Evolutionary conservation across 2,329 filamentous ascomycete species (phyloP), one percentile per base, ranked within the genome.

Genomic region (Hymenoscyphus repandus): DNA sequence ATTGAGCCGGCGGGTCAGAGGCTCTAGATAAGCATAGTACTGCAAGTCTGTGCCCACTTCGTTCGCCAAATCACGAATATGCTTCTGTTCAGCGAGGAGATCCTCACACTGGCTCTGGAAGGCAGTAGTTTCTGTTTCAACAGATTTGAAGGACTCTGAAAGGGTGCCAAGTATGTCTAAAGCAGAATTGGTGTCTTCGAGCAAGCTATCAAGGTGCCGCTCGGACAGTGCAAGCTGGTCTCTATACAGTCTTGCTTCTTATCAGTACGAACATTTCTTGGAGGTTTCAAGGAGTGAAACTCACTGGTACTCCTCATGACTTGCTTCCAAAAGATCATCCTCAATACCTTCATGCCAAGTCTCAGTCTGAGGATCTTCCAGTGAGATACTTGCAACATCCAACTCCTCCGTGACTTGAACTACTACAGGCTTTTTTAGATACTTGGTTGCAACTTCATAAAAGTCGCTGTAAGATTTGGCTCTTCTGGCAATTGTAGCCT

Each of bases 61-160:
- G 58, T 95, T 82, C 2, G 90, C 90, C 38, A 99, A 77, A 58
- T 78, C 79, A 55, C 88, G 83, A 37, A 96, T 77, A 20, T 88
- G 82, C 61, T 79, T 82, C 70, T 97, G 90, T 62, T 96, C 91
- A 1, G 80, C 75, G 30, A 97, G 73, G 2, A 99, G 76, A 50
- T 89, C 87, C 65, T 96, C 90, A 69, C 93, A 99, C 69, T 95
- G 90, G 42, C 86, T 82, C 66, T 91, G 88, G 72, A 99, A 97
- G 12, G 87, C 85, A n/a, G 86, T 88, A 0, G 93, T 99, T 70
- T 97, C 92, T 9, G 80, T 75, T 62, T 96, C 90, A 44, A 99
- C 92, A 0, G 85, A 76, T 59, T 85, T 84, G 72, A 99, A 99
- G 5, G 91, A 92, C 61, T 85, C 81, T 12, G 91, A 91, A 13